Base-by-base conservation (phyloP, 768 basidiomycete species). In the Amylocystis lapponica region DNA sequence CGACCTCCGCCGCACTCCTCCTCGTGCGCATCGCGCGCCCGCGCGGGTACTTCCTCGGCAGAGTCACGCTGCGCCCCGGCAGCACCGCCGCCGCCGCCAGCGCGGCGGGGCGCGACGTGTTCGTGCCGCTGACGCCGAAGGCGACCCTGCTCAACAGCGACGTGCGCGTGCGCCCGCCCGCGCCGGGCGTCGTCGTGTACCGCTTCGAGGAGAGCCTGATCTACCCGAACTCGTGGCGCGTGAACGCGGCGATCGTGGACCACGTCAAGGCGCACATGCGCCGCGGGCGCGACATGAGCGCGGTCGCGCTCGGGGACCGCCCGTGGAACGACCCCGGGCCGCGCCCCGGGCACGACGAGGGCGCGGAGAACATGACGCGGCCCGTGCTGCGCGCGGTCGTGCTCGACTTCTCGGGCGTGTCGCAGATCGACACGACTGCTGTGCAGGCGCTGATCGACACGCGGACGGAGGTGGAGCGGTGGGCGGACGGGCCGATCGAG, bases 301-400 rank as follows among this genome's bases (percentile, higher is more conserved):
- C 64, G n/a, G 68, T 89, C 48, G 74, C 65, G 43, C 64, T 78
- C 34, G 70, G 74, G 48, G 91, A 95, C 59, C 79, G 93, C 32
- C 76, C 89, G 11, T 99, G 95, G 95, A 99, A 99, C 58, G 93
- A 96, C 54, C 82, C 88, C 9, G 89, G 90, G 21, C 86, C 87
- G 16, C 54, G 61, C 38, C 68, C 71, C 14, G 70, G 72, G 12
- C 72, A 66, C 20, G 78, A 80, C 30, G 75, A 70, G 47, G 64
- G 54, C 36, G 66, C 64, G 13, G 66, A 69, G 30, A 76, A 86
- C 47, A 57, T 66, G 21, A 66, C 64, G 53, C 79, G 74, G 55
- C 90, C 94, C 0, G 58, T 68, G 17, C 68, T 98, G 35, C 82
- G 81, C 43, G 92, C 95, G 11, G 76, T 99, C 51, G 86, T 99